Evolutionary conservation across 352 stramenopile species (phyloP).

Genomic region (Phytophthora citricola): DNA sequence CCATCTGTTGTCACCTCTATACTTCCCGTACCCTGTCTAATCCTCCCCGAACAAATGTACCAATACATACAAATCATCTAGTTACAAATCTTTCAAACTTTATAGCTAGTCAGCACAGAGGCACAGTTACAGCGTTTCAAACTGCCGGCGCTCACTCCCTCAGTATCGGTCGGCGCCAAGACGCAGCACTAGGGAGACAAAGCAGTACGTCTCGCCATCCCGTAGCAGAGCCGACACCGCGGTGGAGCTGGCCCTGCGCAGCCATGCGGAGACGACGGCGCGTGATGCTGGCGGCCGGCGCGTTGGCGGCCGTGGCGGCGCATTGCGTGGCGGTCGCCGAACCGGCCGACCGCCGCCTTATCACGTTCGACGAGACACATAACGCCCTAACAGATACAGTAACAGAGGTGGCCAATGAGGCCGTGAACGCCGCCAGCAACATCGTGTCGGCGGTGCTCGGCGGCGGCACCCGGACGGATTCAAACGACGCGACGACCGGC

Average conservation of each 20-base stretch:
- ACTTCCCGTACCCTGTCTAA: slow-evolving; percentile 1
- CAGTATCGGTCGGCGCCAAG: slow-evolving; percentile 19
- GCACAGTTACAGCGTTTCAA: slow-evolving; percentile 6
- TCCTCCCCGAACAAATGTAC: not conserved
- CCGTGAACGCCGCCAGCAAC: slow-evolving; percentile 1
- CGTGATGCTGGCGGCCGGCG: slow-evolving; percentile 24
- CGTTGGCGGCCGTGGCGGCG: slow-evolving; percentile 15
- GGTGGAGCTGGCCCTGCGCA: slow-evolving; percentile 21
- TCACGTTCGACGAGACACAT: slow-evolving; percentile 33
- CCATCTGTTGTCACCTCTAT: not conserved
- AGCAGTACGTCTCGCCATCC: slow-evolving; percentile 17
- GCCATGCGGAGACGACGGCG: slow-evolving; percentile 36
- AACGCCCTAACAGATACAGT: slow-evolving; percentile 10
- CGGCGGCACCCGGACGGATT: slow-evolving; percentile 1
- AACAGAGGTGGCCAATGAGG: slow-evolving; percentile 12
- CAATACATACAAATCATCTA: no score
- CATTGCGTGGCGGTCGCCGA: slow-evolving; percentile 18
- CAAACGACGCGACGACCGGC: slow-evolving; percentile 8
- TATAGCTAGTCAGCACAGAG: slow-evolving; percentile 11
- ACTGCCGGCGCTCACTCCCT: not conserved
- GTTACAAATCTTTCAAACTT: not conserved
- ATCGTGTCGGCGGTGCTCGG: slow-evolving; percentile 8
- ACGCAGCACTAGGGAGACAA: slow-evolving; percentile 1
- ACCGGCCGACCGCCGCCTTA: slow-evolving; percentile 13
- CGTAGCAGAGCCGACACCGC: slow-evolving; percentile 7